These are phyloP conservation scores for Bimuria novae-zelandiae DNA, from an alignment of 2,329 filamentous ascomycete genomes.

Conservation along the genomic window DNA sequence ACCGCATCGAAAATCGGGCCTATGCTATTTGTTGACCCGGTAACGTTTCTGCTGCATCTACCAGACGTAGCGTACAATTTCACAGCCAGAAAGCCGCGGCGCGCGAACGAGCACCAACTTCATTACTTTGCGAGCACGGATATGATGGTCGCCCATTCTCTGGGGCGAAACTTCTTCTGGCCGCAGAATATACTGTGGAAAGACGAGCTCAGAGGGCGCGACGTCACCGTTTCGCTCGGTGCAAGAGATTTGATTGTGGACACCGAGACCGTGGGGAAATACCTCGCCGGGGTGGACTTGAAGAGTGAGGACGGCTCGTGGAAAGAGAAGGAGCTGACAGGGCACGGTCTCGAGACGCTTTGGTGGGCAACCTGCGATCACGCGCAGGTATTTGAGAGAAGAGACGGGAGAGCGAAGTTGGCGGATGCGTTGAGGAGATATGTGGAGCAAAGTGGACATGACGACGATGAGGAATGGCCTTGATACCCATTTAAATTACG, in stretches of 20 bases:
- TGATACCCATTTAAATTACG: constrained; percentile 1
- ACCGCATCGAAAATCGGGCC: constrained; percentile 55
- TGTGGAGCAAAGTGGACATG: constrained; percentile 14
- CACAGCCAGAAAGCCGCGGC: constrained; percentile 33
- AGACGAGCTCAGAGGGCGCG: constrained; percentile 59
- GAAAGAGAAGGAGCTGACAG: constrained; percentile 44
- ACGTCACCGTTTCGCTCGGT: constrained; percentile 62
- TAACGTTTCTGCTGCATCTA: constrained; percentile 69
- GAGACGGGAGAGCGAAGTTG: constrained; percentile 29
- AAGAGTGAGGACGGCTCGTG: constrained; percentile 33
- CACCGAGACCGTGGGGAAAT: constrained; percentile 61
- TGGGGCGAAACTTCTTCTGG: constrained; percentile 74
- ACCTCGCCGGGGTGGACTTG: constrained; percentile 53
- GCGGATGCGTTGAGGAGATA: constrained; percentile 34
- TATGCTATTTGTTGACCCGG: constrained; percentile 63
- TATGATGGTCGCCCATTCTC: constrained; percentile 66
- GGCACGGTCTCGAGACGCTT: constrained; percentile 59
- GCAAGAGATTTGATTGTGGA: constrained; percentile 69
- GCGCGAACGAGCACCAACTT: constrained; percentile 71
- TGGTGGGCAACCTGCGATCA: constrained; percentile 68
- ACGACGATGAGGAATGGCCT: constrained; percentile 11
- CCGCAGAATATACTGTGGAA: constrained; percentile 72
- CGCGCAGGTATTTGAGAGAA: constrained; percentile 56
- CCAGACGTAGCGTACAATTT: constrained; percentile 76
- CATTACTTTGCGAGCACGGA: constrained; percentile 74